These are phyloP conservation scores for Pichia nanzhaoensis DNA, from an alignment of 805 yeast species.

Conservation along the genomic window DNA sequence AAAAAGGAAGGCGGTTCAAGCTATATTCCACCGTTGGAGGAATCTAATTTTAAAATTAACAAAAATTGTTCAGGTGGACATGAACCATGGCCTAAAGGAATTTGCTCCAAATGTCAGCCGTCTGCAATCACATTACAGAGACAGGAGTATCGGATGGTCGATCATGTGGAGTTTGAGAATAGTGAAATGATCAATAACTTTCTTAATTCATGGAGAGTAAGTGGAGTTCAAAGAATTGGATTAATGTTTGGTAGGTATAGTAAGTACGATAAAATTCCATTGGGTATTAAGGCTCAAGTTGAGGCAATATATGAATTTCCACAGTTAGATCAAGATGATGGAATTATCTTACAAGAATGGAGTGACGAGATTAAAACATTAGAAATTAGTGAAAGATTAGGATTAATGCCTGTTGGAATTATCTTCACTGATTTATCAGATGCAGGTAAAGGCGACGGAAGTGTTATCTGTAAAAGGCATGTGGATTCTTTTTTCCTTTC, in stretches of 20 bases:
- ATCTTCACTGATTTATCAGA: slow-evolving; percentile 88
- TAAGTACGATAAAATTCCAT: slow-evolving; percentile 73
- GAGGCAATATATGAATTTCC: slow-evolving; percentile 93
- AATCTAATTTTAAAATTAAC: slow-evolving; percentile 61
- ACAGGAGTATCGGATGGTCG: slow-evolving; percentile 92
- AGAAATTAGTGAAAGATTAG: slow-evolving; percentile 47
- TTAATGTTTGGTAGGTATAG: slow-evolving; percentile 77
- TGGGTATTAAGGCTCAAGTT: slow-evolving; percentile 90
- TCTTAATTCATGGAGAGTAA: slow-evolving; percentile 85
- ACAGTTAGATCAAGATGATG: slow-evolving; percentile 82
- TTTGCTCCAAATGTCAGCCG: slow-evolving; percentile 95
- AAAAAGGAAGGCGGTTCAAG: slow-evolving; percentile 50
- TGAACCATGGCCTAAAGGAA: slow-evolving; percentile 89
- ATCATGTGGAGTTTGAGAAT: slow-evolving; percentile 86
- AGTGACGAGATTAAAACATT: slow-evolving; percentile 50
- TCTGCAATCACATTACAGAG: slow-evolving; percentile 88
- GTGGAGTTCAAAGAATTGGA: slow-evolving; percentile 86
- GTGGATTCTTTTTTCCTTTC: slow-evolving; percentile 84
- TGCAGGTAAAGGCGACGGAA: slow-evolving; percentile 78
- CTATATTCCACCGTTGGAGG: slow-evolving; percentile 73
- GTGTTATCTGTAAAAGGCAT: slow-evolving; percentile 89
- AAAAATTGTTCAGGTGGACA: slow-evolving; percentile 72
- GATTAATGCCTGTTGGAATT: slow-evolving; percentile 68
- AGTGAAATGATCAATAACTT: slow-evolving; percentile 70
- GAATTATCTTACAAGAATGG: slow-evolving; percentile 54